These are phyloP conservation scores for Ganoderma meredithae DNA, from an alignment of 1,284 basidiomycete species.

Conservation along the genomic window DNA sequence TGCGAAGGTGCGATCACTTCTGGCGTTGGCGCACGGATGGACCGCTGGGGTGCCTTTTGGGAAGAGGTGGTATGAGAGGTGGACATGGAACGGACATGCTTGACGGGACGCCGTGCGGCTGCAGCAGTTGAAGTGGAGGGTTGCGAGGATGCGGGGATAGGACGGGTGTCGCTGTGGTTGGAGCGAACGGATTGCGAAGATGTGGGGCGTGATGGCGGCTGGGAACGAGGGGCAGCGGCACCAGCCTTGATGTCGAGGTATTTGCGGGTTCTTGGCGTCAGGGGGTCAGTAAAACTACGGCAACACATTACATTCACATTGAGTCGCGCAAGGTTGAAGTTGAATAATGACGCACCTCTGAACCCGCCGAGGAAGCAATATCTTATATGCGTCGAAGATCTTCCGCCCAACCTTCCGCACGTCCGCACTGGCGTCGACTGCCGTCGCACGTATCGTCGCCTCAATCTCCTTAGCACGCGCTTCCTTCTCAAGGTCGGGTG, in stretches of 20 bases:
- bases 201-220: conserved; percentile 40
- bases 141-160: conserved; percentile 8
- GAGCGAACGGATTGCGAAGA: conserved; percentile 39
- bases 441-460: conserved; percentile 69
- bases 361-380: conserved; percentile 71
- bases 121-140: conserved; percentile 4
- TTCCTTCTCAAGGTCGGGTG: conserved; percentile 76
- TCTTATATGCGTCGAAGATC: conserved; percentile 79
- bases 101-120: conserved; percentile 18
- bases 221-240: conserved; percentile 27
- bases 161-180: conserved; percentile 19
- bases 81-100: conserved; percentile 23
- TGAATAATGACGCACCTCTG: conserved; percentile 57
- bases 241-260: conserved; percentile 70
- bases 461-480: conserved; percentile 72
- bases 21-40: conserved; percentile 23
- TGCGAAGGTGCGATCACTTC: conserved; percentile 11
- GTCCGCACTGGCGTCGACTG: conserved; percentile 80
- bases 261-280: conserved; percentile 80
- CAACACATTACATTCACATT: conserved; percentile 8
- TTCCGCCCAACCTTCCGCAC: conserved; percentile 73
- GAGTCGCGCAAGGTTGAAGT: background rate
- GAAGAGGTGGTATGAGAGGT: conserved; percentile 20
- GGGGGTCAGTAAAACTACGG: conserved; percentile 72
- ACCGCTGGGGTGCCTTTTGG: conserved; percentile 19